A percentile compares a stretch with the other conserved stretches of the same genome.
Evolutionary conservation across 768 basidiomycete species (phyloP).

Genomic region (Boletus fagicola): DNA sequence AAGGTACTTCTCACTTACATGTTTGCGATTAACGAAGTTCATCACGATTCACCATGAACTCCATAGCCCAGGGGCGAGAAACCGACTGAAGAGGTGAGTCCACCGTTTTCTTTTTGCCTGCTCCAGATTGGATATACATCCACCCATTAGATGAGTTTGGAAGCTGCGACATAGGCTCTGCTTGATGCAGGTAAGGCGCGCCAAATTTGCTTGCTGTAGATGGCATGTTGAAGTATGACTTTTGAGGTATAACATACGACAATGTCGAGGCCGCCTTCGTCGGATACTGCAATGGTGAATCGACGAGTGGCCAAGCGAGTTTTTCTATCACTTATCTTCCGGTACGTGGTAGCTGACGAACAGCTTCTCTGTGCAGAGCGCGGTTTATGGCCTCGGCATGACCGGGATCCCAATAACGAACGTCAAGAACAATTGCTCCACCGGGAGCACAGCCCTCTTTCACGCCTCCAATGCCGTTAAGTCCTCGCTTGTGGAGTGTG

Average conservation of each 20-base stretch:
- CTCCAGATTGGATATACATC: not conserved
- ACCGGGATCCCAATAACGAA: constrained; percentile 81
- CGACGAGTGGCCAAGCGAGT: constrained; percentile 66
- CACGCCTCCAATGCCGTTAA: too few relatives aligned
- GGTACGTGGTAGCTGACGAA: not conserved
- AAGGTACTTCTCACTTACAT: constrained; percentile 45
- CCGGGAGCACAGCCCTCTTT: too few relatives aligned
- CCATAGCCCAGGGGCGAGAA: constrained; percentile 60
- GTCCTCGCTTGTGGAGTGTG: too few relatives aligned
- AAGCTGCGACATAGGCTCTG: too few relatives aligned
- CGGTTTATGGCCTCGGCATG: constrained; percentile 71
- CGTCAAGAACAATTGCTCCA: constrained; percentile 84
- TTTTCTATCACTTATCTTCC: not conserved
- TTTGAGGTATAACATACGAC: too few relatives aligned
- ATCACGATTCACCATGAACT: not conserved
- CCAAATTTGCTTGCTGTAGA: too few relatives aligned
- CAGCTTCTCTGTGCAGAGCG: constrained; percentile 43
- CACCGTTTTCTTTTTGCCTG: not conserved
- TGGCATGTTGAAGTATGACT: too few relatives aligned
- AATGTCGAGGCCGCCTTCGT: too few relatives aligned
- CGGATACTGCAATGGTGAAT: constrained; percentile 65
- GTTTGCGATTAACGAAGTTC: not conserved
- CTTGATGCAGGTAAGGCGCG: too few relatives aligned
- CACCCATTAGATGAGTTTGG: not conserved
- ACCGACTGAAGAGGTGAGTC: constrained; percentile 61